Evolutionary conservation across 345 rosid genomes (phyloP), one percentile per base, ranked within the genome.

Genomic region (Lumnitzera littorea): DNA sequence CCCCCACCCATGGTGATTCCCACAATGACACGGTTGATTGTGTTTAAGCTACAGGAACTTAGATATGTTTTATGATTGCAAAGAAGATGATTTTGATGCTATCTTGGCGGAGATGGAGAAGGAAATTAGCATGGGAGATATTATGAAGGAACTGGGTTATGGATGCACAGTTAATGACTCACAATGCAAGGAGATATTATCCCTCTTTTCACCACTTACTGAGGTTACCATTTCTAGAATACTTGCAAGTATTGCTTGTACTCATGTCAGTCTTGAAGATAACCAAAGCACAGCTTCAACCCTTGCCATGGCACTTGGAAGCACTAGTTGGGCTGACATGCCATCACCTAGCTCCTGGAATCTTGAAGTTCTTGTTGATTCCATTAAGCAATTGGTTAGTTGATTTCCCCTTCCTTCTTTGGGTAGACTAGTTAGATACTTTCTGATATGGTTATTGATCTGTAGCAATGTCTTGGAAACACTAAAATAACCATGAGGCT

Each of bases 61-160:
- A 70, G 81, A 84, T 70, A 51, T 62, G 46, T 65, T 72, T 62
- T 52, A 61, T 70, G 91, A 77, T 41, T 68, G 79, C 31, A 48
- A 74, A 61, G 84, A 68, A 59, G 71, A 72, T 68, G 95, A 92
- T 62, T 84, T 92, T 79, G 87, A 92, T 74, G 80, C 72, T 29
- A 80, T 92, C 62, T 71, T 92, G 72, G 84, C 82, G 17, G 98
- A 92, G 56, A 92, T 92, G 76, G 84, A 89, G 74, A 76, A 84
- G 78, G 97, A 92, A 72, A 73, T 76, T 67, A 70, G 81, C 70
- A 71, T 84, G 72, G 96, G 88, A 51, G 97, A 85, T 69, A 71
- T 87, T 55, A 74, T 89, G 76, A 87, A 74, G 78, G 97, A 92
- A 70, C 69, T 92, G 62, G 98, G 98, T 61, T 90, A 80, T 74